phyloP scores from a whole-genome alignment of 2,329 filamentous ascomycete species.

The Epicoccum nigrum region DNA sequence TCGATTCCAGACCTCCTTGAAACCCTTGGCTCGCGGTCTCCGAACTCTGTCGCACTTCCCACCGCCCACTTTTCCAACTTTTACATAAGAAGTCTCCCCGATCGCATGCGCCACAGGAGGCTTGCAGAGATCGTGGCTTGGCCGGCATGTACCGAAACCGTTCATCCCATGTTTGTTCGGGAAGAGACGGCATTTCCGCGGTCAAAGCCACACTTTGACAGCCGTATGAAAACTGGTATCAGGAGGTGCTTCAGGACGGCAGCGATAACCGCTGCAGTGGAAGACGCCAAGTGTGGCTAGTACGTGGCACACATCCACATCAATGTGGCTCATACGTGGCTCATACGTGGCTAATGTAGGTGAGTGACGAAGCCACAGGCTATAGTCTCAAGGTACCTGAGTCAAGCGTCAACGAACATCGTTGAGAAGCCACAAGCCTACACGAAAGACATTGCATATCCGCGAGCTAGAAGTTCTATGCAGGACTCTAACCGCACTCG shows the following conservation, averaged over 20 bases:
- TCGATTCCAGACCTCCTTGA: constrained; percentile 9
- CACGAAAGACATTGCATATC: constrained; percentile 1
- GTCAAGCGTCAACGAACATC: constrained; percentile 5
- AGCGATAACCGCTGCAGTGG: neutral
- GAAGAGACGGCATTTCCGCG: constrained; percentile 9
- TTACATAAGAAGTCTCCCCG: constrained; percentile 15
- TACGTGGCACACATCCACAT: constrained; percentile 1
- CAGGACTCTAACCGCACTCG: constrained; percentile 13
- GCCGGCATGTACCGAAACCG: constrained; percentile 11
- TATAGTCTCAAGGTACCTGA: constrained; percentile 4
- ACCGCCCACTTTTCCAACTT: constrained; percentile 2
- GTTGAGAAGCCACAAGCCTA: constrained; percentile 14
- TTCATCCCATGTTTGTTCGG: constrained; percentile 9
- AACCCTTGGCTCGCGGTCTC: constrained; percentile 14
- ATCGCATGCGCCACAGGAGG: constrained; percentile 12
- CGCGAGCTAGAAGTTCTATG: constrained; percentile 14
- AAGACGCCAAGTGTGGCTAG: constrained; percentile 14
- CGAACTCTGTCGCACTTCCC: neutral
- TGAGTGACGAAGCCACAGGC: constrained; percentile 11
- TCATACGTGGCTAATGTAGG: neutral
- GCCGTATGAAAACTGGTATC: neutral
- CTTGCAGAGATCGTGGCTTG: constrained; percentile 10
- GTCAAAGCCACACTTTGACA: constrained; percentile 5
- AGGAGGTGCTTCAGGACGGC: neutral
- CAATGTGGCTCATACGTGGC: constrained; percentile 6